Evolutionary conservation across 2,329 filamentous ascomycete genomes (phyloP).

Genomic region (Kalmusia sp.): DNA sequence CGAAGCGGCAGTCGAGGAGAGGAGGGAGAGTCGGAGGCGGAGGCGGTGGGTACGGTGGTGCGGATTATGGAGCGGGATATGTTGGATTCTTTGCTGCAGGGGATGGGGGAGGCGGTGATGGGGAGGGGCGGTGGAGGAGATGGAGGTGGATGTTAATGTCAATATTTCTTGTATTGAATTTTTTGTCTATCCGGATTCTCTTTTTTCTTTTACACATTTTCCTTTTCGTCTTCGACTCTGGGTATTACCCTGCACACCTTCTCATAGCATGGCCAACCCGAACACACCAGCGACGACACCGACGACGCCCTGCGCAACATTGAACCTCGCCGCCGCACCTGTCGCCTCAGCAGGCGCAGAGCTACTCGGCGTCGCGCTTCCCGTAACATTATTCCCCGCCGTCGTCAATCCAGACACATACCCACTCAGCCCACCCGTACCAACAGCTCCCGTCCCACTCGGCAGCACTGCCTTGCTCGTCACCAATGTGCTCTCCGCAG

Average conservation of each 20-base stretch:
- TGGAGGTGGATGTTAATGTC: constrained; percentile 2
- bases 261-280: constrained; percentile 26
- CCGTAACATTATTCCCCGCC: constrained; percentile 17
- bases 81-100: not conserved
- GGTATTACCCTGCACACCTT: not conserved
- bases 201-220: not conserved
- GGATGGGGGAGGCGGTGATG: not conserved
- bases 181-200: constrained; percentile 3
- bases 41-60: not conserved
- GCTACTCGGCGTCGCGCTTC: constrained; percentile 11
- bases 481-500: not conserved
- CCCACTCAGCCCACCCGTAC: constrained; percentile 2
- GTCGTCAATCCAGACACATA: not conserved
- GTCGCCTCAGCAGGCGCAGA: constrained; percentile 13
- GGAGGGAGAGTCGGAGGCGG: not conserved
- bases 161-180: not conserved
- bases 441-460: not conserved
- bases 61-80: not conserved
- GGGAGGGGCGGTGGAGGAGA: not conserved
- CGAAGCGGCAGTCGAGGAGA: not conserved
- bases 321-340: constrained; percentile 20
- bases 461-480: constrained; percentile 5
- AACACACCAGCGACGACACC: constrained; percentile 22
- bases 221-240: not conserved
- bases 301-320: constrained; percentile 10